These are phyloP conservation scores for Hypoxylon lenormandii DNA, from an alignment of 495 filamentous ascomycete genomes.

Conservation along the genomic window DNA sequence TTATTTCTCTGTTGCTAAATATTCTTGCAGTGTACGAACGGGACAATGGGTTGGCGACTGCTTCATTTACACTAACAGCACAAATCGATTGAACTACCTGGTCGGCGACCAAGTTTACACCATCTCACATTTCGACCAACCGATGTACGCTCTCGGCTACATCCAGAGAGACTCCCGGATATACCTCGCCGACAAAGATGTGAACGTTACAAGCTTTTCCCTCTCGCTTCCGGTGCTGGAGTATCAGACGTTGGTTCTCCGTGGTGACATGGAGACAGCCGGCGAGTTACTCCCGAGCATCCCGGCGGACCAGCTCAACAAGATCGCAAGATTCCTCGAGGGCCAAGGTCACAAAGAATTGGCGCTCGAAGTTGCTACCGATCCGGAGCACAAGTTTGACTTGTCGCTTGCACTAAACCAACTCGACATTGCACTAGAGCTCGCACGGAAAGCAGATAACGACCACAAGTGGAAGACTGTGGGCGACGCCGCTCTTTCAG, in stretches of 20 bases:
- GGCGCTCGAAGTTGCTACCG: constrained; percentile 94
- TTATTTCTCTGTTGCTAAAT: constrained; percentile 38
- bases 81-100: constrained; percentile 96
- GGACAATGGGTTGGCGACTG: constrained; percentile 98
- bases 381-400: constrained; percentile 96
- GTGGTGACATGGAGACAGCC: constrained; percentile 93
- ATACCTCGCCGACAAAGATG: constrained; percentile 95
- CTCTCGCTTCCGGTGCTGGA: constrained; percentile 94
- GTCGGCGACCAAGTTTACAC: constrained; percentile 98
- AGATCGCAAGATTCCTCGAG: constrained; percentile 97
- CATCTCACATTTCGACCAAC: constrained; percentile 95
- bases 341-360: constrained; percentile 96
- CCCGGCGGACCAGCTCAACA: constrained; percentile 90
- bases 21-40: constrained; percentile 75
- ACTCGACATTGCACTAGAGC: constrained; percentile 82
- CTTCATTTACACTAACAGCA: constrained; percentile 97
- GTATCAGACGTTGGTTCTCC: constrained; percentile 95
- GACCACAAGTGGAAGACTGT: constrained; percentile 99
- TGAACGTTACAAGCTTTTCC: constrained; percentile 87
- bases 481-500: constrained; percentile 86
- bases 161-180: constrained; percentile 91
- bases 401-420: constrained; percentile 85
- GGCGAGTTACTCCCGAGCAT: constrained; percentile 84
- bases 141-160: constrained; percentile 95
- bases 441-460: constrained; percentile 83